A percentile compares a stretch with the other conserved stretches of the same genome.
phyloP scores from a whole-genome alignment of 345 rosid genomes.

The Euphorbia peplus region DNA sequence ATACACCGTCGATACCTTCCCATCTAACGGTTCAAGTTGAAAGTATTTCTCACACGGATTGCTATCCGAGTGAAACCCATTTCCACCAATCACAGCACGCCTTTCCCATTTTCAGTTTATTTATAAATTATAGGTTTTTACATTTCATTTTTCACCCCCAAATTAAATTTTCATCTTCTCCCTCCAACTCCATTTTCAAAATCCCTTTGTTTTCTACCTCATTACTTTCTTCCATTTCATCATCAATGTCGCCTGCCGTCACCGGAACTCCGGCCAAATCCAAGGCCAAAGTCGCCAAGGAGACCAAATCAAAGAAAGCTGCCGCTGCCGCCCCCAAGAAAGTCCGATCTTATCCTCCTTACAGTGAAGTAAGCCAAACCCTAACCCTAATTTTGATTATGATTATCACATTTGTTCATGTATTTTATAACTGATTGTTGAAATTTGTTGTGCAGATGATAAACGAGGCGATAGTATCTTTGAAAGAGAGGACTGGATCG shows the following conservation, averaged over 20 bases:
- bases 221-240: neutral
- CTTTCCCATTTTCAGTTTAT: neutral
- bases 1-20: neutral
- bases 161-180: neutral
- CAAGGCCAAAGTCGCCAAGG: conserved; percentile 10
- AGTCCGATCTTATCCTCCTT: conserved; percentile 18
- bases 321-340: conserved; percentile 13
- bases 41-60: neutral
- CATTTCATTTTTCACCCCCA: too few relatives aligned
- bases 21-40: neutral
- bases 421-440: neutral
- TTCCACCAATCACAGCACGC: neutral
- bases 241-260: conserved; percentile 1
- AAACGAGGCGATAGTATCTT: conserved; percentile 10
- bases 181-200: neutral
- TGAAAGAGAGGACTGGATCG: conserved; percentile 27
- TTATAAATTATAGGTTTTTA: neutral
- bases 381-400: neutral
- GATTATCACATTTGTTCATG: neutral
- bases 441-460: conserved; percentile 12
- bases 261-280: neutral
- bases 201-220: too few relatives aligned
- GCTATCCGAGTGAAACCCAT: neutral
- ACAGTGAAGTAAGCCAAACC: conserved; percentile 9
- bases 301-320: conserved; percentile 15